Percentiles rank a stretch among this genome's conserved stretches.
phyloP scores from a whole-genome alignment of 1,139 yeast genomes.

The Taphrina betulina region DNA sequence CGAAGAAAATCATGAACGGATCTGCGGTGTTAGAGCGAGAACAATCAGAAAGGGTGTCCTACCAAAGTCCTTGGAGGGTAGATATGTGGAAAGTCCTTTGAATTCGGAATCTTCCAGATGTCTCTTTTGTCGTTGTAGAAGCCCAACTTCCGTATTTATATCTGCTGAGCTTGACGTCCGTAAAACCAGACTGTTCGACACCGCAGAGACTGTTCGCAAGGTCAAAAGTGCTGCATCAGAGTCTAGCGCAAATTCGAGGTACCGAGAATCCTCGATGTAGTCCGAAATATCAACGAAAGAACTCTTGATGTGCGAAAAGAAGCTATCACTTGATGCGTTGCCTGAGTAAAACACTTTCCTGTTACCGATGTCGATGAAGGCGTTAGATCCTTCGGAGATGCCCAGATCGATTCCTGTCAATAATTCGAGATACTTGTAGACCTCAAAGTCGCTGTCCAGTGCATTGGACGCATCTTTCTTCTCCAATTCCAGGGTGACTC shows the following conservation, averaged over 20 bases:
- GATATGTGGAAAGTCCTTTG: slow-evolving; percentile 20
- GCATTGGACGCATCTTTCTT: neutral
- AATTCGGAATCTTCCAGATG: slow-evolving; percentile 23
- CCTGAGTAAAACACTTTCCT: neutral
- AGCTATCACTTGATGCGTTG: no score
- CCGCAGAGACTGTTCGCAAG: slow-evolving; percentile 1
- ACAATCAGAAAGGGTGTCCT: no score
- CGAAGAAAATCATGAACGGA: slow-evolving; percentile 27
- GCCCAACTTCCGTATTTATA: slow-evolving; percentile 16
- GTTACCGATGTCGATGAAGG: neutral
- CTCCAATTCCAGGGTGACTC: slow-evolving; percentile 12
- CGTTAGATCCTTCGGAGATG: neutral
- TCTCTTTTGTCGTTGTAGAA: slow-evolving; percentile 15
- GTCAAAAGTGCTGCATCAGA: neutral
- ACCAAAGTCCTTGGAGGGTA: neutral
- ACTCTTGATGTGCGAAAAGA: no score
- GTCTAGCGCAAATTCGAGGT: neutral
- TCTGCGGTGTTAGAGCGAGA: no score
- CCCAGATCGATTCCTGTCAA: neutral
- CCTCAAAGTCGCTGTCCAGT: neutral
- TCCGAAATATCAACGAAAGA: no score
- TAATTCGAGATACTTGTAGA: slow-evolving; percentile 1
- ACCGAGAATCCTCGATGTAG: neutral
- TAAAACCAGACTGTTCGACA: no score
- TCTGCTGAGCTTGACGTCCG: no score